A percentile compares a stretch with the other conserved stretches of the same genome.
These are phyloP conservation scores for Zychaea mexicana DNA, from an alignment of 371 early-diverging fungal genomes.

Conservation along the genomic window DNA sequence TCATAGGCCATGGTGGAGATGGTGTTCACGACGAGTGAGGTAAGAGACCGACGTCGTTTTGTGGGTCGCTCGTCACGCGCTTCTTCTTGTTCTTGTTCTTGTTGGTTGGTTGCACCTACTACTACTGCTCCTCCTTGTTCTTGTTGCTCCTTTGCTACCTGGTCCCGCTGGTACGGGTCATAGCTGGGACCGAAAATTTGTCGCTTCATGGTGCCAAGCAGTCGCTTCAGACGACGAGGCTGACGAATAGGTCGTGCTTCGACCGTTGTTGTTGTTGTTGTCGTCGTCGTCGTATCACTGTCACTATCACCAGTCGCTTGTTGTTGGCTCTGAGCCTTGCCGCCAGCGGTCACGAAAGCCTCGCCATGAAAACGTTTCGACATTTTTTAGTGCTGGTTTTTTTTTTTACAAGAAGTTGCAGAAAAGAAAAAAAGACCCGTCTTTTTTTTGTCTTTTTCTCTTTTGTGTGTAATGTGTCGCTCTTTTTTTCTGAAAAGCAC, in stretches of 20 bases:
- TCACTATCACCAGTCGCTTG: no score
- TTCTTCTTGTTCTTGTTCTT: background rate
- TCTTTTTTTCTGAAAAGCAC: no score
- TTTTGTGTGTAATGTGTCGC: no score
- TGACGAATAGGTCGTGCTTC: conserved; percentile 1
- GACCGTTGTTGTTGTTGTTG: background rate
- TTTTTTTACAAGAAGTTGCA: no score
- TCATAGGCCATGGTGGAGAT: background rate
- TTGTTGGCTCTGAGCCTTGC: background rate
- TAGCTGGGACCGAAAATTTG: background rate
- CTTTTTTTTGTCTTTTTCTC: no score
- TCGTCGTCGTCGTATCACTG: no score
- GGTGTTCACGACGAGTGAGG: background rate
- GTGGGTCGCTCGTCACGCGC: conserved; percentile 4
- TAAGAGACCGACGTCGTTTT: background rate
- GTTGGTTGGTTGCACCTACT: background rate
- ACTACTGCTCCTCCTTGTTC: background rate
- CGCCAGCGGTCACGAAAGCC: background rate
- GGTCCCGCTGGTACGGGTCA: conserved; percentile 1
- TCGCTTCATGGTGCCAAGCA: background rate
- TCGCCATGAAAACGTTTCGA: background rate
- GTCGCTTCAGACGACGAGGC: background rate
- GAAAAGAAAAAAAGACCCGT: background rate
- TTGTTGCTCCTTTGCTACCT: background rate
- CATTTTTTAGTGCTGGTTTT: background rate